Base-by-base conservation (phyloP, 495 filamentous ascomycete genomes). In the Evernia prunastri region DNA sequence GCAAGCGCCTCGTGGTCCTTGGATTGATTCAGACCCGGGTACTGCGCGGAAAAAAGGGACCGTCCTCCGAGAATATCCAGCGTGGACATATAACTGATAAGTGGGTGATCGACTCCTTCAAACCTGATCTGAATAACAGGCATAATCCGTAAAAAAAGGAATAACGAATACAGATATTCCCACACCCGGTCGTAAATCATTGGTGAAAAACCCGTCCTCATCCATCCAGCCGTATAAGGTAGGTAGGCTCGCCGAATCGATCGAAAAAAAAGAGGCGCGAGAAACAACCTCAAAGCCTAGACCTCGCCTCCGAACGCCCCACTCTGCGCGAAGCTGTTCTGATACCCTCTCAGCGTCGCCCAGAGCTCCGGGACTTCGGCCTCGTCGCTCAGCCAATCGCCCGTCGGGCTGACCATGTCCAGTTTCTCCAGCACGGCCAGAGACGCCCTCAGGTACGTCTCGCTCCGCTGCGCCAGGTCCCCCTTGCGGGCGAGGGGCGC, bases 291-390 rank as follows among this genome's bases (percentile, higher is more conserved):
- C n/a, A 13, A 6, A 47, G 8, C 0, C 45, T 31, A 57, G 18
- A 20, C 58, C 25, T 65, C 54, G 42, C 27, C 10, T 27, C 31
- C 47, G 13, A 67, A 47, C 17, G 83, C 86, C 4, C 88, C 88
- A 13, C 76, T 81, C 61, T 86, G 82, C n/a, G 82, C 80, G 69
- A 91, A 90, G 53, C 84, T 83, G 59, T 82, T 69, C 75, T 92
- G 90, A 63, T 87, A 86, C 59, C 89, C 84, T 59, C 87, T 83
- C 68, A 95, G 73, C 70, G 86, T 87, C 0, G 84, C 84, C 90
- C 90, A 95, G 58, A 81, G 80, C 43, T 82, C 76, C 63, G 92
- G 70, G 69, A 90, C 45, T 18, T 27, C 87, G 58, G 84, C 79
- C 72, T 92, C 89, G 56, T 92, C 90, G 31, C 87, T 85, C 53